phyloP scores from a whole-genome alignment of 2,329 filamentous ascomycete species.

The Acrocalymma vagum region DNA sequence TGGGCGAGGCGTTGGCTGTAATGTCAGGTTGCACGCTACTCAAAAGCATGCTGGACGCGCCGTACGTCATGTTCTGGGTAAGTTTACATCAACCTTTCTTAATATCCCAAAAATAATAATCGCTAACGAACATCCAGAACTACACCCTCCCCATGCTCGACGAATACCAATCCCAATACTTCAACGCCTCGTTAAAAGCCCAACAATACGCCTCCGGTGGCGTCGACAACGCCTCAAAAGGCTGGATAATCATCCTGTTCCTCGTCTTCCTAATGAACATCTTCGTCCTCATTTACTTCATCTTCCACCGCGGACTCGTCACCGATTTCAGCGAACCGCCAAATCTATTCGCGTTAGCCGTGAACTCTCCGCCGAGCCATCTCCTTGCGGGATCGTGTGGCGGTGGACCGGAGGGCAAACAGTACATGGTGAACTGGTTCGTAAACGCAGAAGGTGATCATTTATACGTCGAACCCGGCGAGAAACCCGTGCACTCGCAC shows the following conservation, averaged over 20 bases:
- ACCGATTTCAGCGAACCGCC: conserved; percentile 83
- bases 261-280: conserved; percentile 74
- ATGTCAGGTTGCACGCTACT: conserved; percentile 73
- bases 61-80: conserved; percentile 64
- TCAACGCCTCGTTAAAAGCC: conserved; percentile 69
- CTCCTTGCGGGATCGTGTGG: conserved; percentile 65
- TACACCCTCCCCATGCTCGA: conserved; percentile 49
- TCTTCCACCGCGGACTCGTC: conserved; percentile 68
- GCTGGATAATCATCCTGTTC: conserved; percentile 73
- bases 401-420: conserved; percentile 60
- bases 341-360: conserved; percentile 75
- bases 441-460: conserved; percentile 60
- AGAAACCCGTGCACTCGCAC: conserved; percentile 32
- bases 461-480: conserved; percentile 60
- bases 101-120: neutral
- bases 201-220: conserved; percentile 77
- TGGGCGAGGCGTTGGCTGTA: conserved; percentile 78
- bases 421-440: conserved; percentile 57
- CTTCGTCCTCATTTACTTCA: conserved; percentile 70
- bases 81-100: conserved; percentile 8
- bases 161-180: conserved; percentile 62
- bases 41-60: conserved; percentile 64
- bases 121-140: conserved; percentile 44
- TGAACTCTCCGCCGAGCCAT: conserved; percentile 68
- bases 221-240: conserved; percentile 65